Conservation (phyloP, 73 alveolate genomes). For the Symbiodinium natans region DNA sequence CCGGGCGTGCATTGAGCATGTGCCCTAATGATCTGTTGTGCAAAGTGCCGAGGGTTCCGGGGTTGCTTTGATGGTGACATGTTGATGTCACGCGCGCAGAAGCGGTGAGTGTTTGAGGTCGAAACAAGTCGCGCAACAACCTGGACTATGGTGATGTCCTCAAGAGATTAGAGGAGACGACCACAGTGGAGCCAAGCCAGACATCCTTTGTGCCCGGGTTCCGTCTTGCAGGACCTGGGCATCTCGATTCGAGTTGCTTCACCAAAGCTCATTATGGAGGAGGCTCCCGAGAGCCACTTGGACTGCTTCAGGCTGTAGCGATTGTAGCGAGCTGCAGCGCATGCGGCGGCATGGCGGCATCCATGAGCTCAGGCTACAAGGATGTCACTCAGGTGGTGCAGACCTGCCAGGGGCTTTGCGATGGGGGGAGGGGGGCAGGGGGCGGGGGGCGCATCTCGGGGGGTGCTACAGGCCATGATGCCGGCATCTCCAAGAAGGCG, state of each 20-base stretch:
- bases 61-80: no score
- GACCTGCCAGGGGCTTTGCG: background rate
- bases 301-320: background rate
- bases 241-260: slow-evolving; percentile 94
- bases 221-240: slow-evolving; percentile 64
- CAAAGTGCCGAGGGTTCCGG: no score
- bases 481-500: slow-evolving; percentile 90
- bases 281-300: slow-evolving; percentile 75
- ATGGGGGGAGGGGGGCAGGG: background rate
- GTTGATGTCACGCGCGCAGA: no score
- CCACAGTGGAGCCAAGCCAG: background rate
- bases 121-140: slow-evolving; percentile 90
- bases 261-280: slow-evolving; percentile 93
- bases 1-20: slow-evolving; percentile 77
- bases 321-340: background rate
- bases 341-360: background rate
- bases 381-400: slow-evolving; percentile 93
- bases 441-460: background rate
- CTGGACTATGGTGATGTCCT: slow-evolving; percentile 80
- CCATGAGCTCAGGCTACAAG: slow-evolving; percentile 60
- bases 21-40: background rate
- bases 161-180: slow-evolving; percentile 42
- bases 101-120: no score
- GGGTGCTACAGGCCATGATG: slow-evolving; percentile 51
- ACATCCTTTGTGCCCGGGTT: background rate